These are phyloP conservation scores for Xylariaceae sp. DNA, from an alignment of 2,329 filamentous ascomycete genomes.

Conservation along the genomic window DNA sequence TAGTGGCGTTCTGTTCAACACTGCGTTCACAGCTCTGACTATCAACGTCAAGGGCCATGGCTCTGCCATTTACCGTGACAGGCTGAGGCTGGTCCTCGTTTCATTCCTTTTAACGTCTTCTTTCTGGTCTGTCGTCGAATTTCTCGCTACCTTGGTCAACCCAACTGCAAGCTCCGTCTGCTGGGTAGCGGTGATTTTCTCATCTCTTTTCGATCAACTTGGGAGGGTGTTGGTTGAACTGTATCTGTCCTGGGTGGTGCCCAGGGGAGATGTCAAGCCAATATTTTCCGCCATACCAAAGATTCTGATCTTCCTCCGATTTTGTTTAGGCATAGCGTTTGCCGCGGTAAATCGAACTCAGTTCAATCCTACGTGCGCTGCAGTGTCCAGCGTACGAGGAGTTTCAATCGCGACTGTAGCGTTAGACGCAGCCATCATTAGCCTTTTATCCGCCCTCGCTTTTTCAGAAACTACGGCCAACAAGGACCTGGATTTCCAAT, in stretches of 20 bases:
- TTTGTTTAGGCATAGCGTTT: constrained; percentile 49
- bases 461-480: constrained; percentile 35
- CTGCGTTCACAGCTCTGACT: constrained; percentile 44
- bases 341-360: constrained; percentile 50
- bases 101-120: constrained; percentile 46
- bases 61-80: constrained; percentile 47
- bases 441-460: constrained; percentile 37
- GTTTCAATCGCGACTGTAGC: constrained; percentile 42
- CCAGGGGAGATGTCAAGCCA: constrained; percentile 35
- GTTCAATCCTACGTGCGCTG: constrained; percentile 48
- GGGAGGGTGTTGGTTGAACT: constrained; percentile 49
- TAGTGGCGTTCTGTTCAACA: constrained; percentile 50
- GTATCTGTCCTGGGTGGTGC: constrained; percentile 48
- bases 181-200: constrained; percentile 47
- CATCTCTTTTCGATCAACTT: constrained; percentile 52
- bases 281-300: constrained; percentile 40
- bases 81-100: constrained; percentile 59
- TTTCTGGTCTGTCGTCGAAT: constrained; percentile 50
- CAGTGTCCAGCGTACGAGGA: constrained; percentile 40
- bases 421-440: constrained; percentile 42
- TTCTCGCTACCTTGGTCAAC: constrained; percentile 45
- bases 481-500: constrained; percentile 22
- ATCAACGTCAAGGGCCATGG: constrained; percentile 43
- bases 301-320: constrained; percentile 41
- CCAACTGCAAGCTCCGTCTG: constrained; percentile 40